phyloP scores from a whole-genome alignment of 805 yeast species.

The Starmerella tilneyi region DNA sequence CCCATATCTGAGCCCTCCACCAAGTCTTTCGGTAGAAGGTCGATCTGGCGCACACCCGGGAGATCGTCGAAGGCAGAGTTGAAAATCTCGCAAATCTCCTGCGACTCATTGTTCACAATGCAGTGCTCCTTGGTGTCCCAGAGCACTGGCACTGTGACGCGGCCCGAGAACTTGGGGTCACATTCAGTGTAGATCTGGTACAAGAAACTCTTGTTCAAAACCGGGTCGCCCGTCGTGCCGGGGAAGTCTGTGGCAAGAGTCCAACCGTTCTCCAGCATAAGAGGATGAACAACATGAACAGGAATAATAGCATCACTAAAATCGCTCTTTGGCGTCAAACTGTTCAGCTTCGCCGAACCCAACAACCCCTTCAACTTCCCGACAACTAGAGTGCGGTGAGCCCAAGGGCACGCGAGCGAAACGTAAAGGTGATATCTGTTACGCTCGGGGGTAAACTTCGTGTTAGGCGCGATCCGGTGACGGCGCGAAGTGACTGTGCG shows the following conservation, averaged over 20 bases:
- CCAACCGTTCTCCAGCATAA: conserved; percentile 84
- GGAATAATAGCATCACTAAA: conserved; percentile 35
- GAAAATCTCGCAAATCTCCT: conserved; percentile 79
- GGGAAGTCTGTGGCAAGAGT: conserved; percentile 50
- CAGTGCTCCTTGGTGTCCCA: conserved; percentile 80
- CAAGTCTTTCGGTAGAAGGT: conserved; percentile 31
- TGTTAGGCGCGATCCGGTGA: conserved; percentile 21
- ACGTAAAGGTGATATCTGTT: conserved; percentile 81
- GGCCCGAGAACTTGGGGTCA: conserved; percentile 62
- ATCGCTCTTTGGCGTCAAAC: conserved; percentile 7
- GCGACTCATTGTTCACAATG: conserved; percentile 83
- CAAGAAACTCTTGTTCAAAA: conserved; percentile 50
- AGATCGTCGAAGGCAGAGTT: conserved; percentile 55
- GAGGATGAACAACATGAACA: conserved; percentile 78
- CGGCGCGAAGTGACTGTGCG: conserved; percentile 25
- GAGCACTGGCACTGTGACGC: conserved; percentile 86
- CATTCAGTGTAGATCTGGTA: conserved; percentile 67
- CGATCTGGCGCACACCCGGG: conserved; percentile 31
- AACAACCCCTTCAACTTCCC: conserved; percentile 61
- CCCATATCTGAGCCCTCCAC: conserved; percentile 44
- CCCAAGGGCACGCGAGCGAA: conserved; percentile 92
- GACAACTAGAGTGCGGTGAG: conserved; percentile 70
- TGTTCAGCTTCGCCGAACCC: conserved; percentile 6
- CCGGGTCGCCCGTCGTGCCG: conserved; percentile 45
- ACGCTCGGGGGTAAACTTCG: conserved; percentile 54